These are phyloP conservation scores for Esteya vermicola DNA, from an alignment of 2,329 filamentous ascomycete genomes.

Conservation along the genomic window DNA sequence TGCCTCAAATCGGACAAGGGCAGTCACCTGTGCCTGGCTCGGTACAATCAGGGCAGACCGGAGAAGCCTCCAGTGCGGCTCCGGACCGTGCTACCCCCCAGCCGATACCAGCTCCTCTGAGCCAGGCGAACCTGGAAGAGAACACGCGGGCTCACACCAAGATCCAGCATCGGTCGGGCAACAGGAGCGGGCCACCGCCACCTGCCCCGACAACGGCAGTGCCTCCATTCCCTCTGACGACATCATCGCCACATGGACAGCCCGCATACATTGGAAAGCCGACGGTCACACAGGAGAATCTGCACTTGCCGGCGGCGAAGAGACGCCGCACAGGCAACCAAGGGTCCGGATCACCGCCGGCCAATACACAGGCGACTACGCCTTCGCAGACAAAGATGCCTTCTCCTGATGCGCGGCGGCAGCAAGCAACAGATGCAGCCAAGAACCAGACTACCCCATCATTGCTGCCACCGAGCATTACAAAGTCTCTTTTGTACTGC, in stretches of 20 bases:
- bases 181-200: slow-evolving; percentile 34
- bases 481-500: slow-evolving; percentile 33
- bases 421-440: slow-evolving; percentile 13
- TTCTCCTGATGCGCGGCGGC: slow-evolving; percentile 30
- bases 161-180: slow-evolving; percentile 27
- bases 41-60: background rate
- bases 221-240: slow-evolving; percentile 41
- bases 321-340: slow-evolving; percentile 34
- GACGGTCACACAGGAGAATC: slow-evolving; percentile 35
- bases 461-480: slow-evolving; percentile 12
- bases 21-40: background rate
- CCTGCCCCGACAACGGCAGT: slow-evolving; percentile 43
- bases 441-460: slow-evolving; percentile 6
- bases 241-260: slow-evolving; percentile 43
- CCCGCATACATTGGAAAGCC: slow-evolving; percentile 39
- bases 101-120: slow-evolving; percentile 19
- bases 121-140: slow-evolving; percentile 35
- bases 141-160: slow-evolving; percentile 34
- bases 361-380: slow-evolving; percentile 15
- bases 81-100: background rate
- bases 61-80: background rate
- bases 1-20: slow-evolving; percentile 7
- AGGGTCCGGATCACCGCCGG: slow-evolving; percentile 21
- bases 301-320: slow-evolving; percentile 41
- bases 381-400: slow-evolving; percentile 31